phyloP scores from a whole-genome alignment of 208 protist species.

The Acanthamoeba triangularis region DNA sequence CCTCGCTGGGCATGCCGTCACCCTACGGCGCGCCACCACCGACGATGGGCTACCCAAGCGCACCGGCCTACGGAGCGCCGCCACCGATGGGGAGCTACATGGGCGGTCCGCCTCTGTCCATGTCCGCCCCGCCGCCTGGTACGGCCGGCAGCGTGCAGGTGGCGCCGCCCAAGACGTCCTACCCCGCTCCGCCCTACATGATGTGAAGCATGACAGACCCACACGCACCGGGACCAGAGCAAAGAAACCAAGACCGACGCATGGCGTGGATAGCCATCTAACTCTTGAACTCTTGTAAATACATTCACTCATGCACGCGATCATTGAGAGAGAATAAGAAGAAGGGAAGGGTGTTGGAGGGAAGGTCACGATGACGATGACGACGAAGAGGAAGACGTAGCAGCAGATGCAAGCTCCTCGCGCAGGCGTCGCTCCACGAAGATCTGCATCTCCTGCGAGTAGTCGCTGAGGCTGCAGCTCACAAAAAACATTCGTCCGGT shows the following conservation, averaged over 20 bases:
- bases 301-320: not conserved
- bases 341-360: not conserved
- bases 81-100: not conserved
- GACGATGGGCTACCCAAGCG: not conserved
- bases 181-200: conserved; percentile 24
- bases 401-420: not conserved
- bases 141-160: conserved; percentile 27
- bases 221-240: not conserved
- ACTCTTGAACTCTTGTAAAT: not conserved
- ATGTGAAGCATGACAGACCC: not conserved
- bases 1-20: not conserved
- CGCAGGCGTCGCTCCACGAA: conserved; percentile 49
- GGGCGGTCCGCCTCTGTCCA: not conserved
- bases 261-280: too few relatives aligned
- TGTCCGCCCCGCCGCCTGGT: not conserved
- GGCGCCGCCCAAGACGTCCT: not conserved
- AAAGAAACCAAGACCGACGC: too few relatives aligned
- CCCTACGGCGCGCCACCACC: not conserved
- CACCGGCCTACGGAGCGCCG: not conserved
- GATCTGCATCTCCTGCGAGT: conserved; percentile 49
- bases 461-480: conserved; percentile 44
- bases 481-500: conserved; percentile 37
- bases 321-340: not conserved
- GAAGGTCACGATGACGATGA: not conserved
- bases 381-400: not conserved